Evolutionary conservation across 1,139 yeast species (phyloP).

Genomic region (Saccharomycopsis crataegensis): DNA sequence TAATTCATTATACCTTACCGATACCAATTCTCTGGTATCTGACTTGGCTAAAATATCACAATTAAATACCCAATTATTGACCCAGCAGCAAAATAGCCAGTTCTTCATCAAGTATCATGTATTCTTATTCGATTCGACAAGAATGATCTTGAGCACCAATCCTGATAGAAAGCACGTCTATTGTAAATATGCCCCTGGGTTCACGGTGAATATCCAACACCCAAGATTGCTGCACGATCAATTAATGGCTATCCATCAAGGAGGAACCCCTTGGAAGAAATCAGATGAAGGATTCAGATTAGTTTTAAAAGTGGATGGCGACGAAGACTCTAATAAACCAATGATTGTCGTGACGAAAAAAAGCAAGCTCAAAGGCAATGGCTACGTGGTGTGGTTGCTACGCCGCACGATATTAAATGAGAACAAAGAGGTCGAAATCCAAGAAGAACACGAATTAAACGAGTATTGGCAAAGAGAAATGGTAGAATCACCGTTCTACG

Average conservation of each 20-base stretch:
- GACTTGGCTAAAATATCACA: neutral
- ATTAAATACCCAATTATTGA: constrained; percentile 1
- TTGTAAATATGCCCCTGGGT: constrained; percentile 52
- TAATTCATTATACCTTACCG: neutral
- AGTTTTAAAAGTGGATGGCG: constrained; percentile 20
- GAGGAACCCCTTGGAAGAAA: constrained; percentile 14
- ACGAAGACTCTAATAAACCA: constrained; percentile 8
- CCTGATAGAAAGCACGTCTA: constrained; percentile 49
- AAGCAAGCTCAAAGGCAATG: constrained; percentile 12
- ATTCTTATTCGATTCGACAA: constrained; percentile 37
- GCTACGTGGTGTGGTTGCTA: constrained; percentile 16
- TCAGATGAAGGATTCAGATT: constrained; percentile 23
- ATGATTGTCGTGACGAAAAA: constrained; percentile 11
- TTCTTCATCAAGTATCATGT: constrained; percentile 57
- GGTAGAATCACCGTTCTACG: neutral
- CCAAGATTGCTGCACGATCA: constrained; percentile 17
- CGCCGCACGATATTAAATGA: constrained; percentile 17
- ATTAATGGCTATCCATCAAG: constrained; percentile 9
- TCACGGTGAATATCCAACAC: constrained; percentile 37
- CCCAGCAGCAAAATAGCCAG: constrained; percentile 12
- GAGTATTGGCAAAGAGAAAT: constrained; percentile 9
- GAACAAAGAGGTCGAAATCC: constrained; percentile 21
- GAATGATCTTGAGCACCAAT: constrained; percentile 40
- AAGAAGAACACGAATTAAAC: neutral
- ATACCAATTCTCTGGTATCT: neutral